Evolutionary conservation across 2,329 filamentous ascomycete species (phyloP).

Genomic region (Rhynchosporium agropyri): DNA sequence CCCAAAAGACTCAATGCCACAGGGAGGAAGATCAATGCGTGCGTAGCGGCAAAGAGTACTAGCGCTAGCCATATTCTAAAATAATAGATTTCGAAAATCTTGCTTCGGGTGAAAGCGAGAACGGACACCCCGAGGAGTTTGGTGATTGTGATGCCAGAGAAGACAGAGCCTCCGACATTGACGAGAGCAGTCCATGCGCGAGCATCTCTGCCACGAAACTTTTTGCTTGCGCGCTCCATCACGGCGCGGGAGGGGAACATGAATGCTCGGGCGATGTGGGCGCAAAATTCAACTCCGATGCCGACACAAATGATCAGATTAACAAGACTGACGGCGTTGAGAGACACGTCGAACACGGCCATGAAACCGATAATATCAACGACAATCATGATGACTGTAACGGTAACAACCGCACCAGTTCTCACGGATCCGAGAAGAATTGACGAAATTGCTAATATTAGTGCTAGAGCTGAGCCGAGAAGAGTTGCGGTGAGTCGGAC

Average conservation of each 20-base stretch:
- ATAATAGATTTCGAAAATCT: slow-evolving; percentile 99
- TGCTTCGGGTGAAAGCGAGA: slow-evolving; percentile 90
- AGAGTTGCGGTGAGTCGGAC: slow-evolving; percentile 77
- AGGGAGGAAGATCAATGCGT: slow-evolving; percentile 89
- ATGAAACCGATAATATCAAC: slow-evolving; percentile 94
- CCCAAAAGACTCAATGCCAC: slow-evolving; percentile 85
- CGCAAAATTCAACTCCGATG: slow-evolving; percentile 96
- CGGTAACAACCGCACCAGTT: slow-evolving; percentile 80
- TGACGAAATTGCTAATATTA: slow-evolving; percentile 81
- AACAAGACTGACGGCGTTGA: slow-evolving; percentile 94
- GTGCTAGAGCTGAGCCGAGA: slow-evolving; percentile 78
- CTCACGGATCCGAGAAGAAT: slow-evolving; percentile 80
- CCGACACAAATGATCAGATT: slow-evolving; percentile 97
- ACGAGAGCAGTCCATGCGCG: slow-evolving; percentile 91
- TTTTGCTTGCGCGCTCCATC: slow-evolving; percentile 77
- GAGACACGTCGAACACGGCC: slow-evolving; percentile 82
- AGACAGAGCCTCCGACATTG: slow-evolving; percentile 92
- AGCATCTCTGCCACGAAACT: slow-evolving; percentile 80
- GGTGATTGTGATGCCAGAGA: slow-evolving; percentile 94
- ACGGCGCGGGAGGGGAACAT: slow-evolving; percentile 86
- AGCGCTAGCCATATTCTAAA: slow-evolving; percentile 95
- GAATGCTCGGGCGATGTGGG: slow-evolving; percentile 93
- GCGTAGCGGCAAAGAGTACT: slow-evolving; percentile 83
- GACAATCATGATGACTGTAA: slow-evolving; percentile 90
- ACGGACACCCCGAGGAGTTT: slow-evolving; percentile 92